Base-by-base conservation (phyloP, 768 basidiomycete genomes). In the Boletus huronensis region DNA sequence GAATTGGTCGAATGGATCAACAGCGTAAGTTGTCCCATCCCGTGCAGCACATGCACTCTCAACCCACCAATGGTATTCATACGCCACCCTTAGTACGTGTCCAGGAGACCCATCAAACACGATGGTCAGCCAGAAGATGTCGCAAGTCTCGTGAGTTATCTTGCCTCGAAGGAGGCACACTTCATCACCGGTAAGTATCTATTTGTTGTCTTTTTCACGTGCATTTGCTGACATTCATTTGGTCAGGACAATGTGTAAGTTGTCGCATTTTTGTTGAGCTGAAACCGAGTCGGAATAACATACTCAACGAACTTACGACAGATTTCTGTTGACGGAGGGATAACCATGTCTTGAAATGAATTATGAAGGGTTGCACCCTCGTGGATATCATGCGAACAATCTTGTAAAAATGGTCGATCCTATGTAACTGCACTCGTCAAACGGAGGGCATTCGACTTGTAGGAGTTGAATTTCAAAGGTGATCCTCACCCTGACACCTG, bases 161-260 rank as follows among this genome's bases (percentile, higher is more conserved):
- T 76, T 16, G 72, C 66, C 6, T 74, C 73, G 9, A 66, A 72
- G 21, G 71, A 68, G n/a, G 65, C 74, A 6, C 64, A 68, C 16
- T 72, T 72, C 50, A 62, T 76, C 13, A 76, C 73, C 8, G 74
- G 74, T 59, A 36, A 56, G 64, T 34, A 39, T 50, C 41, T 3
- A 10, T 44, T 28, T 5, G 23, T 23, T 3, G n/a, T 3, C 9
- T n/a, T n/a, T 29, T 31, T 32, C 38, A 21, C 8, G 8, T 14
- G 5, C 11, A 31, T 35, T 28, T 11, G 31, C 50, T 61, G 34
- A 54, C n/a, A 5, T 9, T 42, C 23, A 5, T 34, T 52, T 38
- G 10, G 2, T 25, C 16, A 66, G 64, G 64, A 43, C 64, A 66
- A 66, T 66, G 59, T 13, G 62, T 66, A 57, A 56, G 64, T 58